phyloP scores from a whole-genome alignment of 2,329 filamentous ascomycete genomes.

The Elsinoe arachidis region DNA sequence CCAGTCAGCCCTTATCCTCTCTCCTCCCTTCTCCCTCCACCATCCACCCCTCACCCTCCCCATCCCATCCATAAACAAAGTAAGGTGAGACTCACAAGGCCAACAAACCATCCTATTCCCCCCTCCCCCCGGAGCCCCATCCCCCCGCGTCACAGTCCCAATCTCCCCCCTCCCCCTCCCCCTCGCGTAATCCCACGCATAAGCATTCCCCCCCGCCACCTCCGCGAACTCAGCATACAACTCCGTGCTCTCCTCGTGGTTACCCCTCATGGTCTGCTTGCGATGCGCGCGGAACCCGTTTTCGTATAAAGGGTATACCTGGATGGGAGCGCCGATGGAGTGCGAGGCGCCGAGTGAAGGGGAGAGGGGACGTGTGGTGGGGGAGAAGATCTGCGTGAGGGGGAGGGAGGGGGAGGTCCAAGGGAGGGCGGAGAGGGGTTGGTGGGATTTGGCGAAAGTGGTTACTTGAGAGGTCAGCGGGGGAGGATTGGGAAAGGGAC shows the following conservation, averaged over 20 bases:
- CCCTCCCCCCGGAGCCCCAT: not conserved
- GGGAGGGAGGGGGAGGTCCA: not conserved
- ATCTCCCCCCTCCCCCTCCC: constrained; percentile 44
- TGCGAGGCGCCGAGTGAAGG: constrained; percentile 44
- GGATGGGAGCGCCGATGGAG: constrained; percentile 53
- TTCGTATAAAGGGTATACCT: constrained; percentile 60
- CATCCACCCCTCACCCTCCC: too few species aligned
- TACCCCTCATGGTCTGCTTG: constrained; percentile 46
- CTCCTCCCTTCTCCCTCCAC: not conserved
- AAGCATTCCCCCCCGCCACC: constrained; percentile 44
- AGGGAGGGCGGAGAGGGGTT: not conserved
- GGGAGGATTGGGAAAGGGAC: not conserved
- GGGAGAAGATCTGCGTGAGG: constrained; percentile 40
- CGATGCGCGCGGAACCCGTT: constrained; percentile 52
- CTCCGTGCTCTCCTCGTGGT: constrained; percentile 49
- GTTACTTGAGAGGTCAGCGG: constrained; percentile 33
- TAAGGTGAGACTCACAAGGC: constrained; percentile 44
- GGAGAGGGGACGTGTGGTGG: constrained; percentile 38
- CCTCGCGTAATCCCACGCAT: constrained; percentile 51
- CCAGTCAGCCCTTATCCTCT: constrained; percentile 16
- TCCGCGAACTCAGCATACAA: constrained; percentile 55
- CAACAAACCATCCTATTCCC: constrained; percentile 59
- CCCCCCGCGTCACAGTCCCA: constrained; percentile 41
- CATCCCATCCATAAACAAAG: too few species aligned
- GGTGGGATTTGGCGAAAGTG: constrained; percentile 42